phyloP scores from a whole-genome alignment of 2,329 filamentous ascomycete genomes.

The Emmonsiellopsis sp. region DNA sequence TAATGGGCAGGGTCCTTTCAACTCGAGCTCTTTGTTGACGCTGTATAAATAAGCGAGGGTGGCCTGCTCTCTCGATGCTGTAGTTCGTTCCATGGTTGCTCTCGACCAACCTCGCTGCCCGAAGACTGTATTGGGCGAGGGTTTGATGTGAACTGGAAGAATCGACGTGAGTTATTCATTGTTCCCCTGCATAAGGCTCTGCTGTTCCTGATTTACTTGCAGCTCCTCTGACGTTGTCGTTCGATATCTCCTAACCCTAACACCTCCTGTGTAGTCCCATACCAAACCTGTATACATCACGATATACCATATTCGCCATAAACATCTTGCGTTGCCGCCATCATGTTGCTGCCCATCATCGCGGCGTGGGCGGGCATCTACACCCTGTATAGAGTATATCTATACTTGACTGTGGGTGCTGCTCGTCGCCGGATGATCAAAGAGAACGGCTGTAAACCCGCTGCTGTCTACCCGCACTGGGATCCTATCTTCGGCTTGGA shows the following conservation, averaged over 20 bases:
- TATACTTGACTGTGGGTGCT: constrained; percentile 8
- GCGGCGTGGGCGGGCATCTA: constrained; percentile 1
- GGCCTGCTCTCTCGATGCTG: too few species aligned
- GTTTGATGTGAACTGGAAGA: too few species aligned
- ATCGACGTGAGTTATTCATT: too few species aligned
- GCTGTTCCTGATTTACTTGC: too few species aligned
- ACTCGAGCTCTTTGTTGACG: background rate
- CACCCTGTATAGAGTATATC: constrained; percentile 8
- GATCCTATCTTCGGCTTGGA: constrained; percentile 49
- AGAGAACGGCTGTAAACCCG: constrained; percentile 40
- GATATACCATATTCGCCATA: background rate
- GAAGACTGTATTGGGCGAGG: too few species aligned
- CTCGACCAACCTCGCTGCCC: background rate
- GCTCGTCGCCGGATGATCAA: constrained; percentile 7
- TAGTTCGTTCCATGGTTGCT: background rate
- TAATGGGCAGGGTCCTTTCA: too few species aligned
- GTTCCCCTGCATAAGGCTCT: too few species aligned
- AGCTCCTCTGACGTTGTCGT: too few species aligned
- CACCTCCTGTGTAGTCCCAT: too few species aligned
- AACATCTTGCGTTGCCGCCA: background rate
- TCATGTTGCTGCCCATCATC: constrained; percentile 3
- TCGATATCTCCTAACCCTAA: too few species aligned
- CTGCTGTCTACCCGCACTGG: constrained; percentile 40
- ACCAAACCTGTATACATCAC: too few species aligned
- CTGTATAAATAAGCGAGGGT: background rate